Base-by-base conservation (phyloP, 495 filamentous ascomycete genomes). In the Hyaloscypha variabilis region DNA sequence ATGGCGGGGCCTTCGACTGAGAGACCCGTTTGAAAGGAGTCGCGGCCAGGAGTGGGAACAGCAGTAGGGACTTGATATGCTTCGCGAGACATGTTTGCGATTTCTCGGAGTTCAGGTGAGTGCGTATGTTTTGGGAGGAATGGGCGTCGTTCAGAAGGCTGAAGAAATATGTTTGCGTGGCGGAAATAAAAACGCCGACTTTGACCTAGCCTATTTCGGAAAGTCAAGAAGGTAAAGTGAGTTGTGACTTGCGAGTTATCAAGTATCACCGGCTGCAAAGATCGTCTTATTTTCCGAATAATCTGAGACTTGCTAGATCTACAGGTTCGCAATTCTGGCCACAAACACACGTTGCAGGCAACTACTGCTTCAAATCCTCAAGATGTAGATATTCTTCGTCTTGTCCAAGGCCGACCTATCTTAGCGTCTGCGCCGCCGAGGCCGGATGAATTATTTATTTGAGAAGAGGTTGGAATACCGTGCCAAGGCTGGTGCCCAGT, bases 51-150 rank as follows among this genome's bases (percentile, higher is more conserved):
- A 53, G 60, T 60, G 14, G 75, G 72, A 11, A 59, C 69, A 21
- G 58, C 50, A 31, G 79, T 80, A 17, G 87, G 85, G 54, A 85
- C 79, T 58, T 85, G 82, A 75, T 90, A 89, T 55, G 78, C 75
- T 78, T 89, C 86, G 75, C 85, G 85, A 23, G 86, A 85, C 83
- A 87, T 86, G 34, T 62, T 70, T 67, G 58, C 31, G 24, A 25
- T 24, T 56, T 29, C 26, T 28, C 17, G 36, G 29, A 36, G 21
- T 17, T 60, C 6, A 39, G 54, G 8, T 26, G 8, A 52, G 8
- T 50, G 30, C 62, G 39, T 31, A 14, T 54, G 1, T 21, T 25
- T 53, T 60, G 2, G 23, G 28, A 46, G 25, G 24, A 29, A 17
- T 6, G 1, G n/a, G 25, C 13, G 34, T 52, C 50, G 31, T 55